Evolutionary conservation across 371 early-diverging fungal genomes (phyloP).

Genomic region (Mucor velutinosus): DNA sequence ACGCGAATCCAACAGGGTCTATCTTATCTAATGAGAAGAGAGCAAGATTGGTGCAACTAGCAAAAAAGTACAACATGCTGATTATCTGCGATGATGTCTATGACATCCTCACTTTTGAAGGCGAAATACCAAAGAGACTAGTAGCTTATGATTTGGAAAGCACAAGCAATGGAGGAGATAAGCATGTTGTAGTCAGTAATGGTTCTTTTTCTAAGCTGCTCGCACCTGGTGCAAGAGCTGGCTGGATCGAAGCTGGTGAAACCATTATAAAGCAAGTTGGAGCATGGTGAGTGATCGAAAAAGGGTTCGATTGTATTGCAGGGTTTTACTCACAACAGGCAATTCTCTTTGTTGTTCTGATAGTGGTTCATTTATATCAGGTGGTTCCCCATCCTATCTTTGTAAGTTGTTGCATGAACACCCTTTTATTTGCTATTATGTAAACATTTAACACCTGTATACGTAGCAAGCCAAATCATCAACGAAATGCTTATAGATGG

Average conservation of each 20-base stretch:
- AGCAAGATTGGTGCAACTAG: slow-evolving; percentile 46
- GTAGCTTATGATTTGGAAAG: slow-evolving; percentile 40
- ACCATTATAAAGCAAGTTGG: slow-evolving; percentile 29
- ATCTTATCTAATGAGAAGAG: slow-evolving; percentile 44
- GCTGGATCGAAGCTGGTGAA: slow-evolving; percentile 42
- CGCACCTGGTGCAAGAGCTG: slow-evolving; percentile 41
- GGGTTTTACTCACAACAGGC: neutral
- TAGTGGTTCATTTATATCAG: slow-evolving; percentile 47
- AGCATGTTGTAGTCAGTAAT: slow-evolving; percentile 42
- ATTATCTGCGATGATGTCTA: slow-evolving; percentile 71
- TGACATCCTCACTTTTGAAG: slow-evolving; percentile 48
- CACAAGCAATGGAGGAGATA: neutral
- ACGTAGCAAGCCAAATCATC: slow-evolving; percentile 35
- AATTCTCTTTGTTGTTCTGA: neutral
- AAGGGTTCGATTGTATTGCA: neutral
- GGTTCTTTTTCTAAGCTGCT: slow-evolving; percentile 48
- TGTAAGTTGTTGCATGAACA: slow-evolving; percentile 16
- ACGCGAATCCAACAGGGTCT: slow-evolving; percentile 57
- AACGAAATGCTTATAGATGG: slow-evolving; percentile 26
- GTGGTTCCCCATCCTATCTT: slow-evolving; percentile 39
- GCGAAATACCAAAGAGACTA: slow-evolving; percentile 18
- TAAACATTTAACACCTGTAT: neutral
- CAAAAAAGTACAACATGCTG: slow-evolving; percentile 52
- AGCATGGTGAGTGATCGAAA: slow-evolving; percentile 25
- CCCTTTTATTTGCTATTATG: neutral